Conservation (phyloP, 2,329 filamentous ascomycete genomes). For the Sporothrix brunneoviolacea region DNA sequence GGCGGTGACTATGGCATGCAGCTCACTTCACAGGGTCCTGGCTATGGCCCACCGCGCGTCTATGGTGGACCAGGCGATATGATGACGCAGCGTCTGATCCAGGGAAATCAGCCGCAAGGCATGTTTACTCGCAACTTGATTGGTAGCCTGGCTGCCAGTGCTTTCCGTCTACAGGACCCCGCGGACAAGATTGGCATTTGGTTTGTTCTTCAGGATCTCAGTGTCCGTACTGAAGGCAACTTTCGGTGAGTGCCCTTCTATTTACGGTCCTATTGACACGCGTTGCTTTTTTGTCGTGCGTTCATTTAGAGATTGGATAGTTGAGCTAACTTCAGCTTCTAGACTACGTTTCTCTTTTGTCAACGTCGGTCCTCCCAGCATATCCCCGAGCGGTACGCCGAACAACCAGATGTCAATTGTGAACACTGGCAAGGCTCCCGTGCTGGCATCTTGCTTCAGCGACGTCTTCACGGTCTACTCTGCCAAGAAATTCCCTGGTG, state of each 20-base stretch:
- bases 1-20: slow-evolving; percentile 18
- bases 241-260: slow-evolving; percentile 79
- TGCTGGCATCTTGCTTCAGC: slow-evolving; percentile 80
- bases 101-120: slow-evolving; percentile 55
- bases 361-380: slow-evolving; percentile 59
- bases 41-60: slow-evolving; percentile 27
- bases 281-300: too few relatives aligned
- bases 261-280: too few relatives aligned
- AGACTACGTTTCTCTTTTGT: slow-evolving; percentile 70
- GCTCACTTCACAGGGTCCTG: slow-evolving; percentile 14
- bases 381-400: slow-evolving; percentile 28
- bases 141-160: slow-evolving; percentile 82
- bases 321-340: not conserved
- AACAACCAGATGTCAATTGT: slow-evolving; percentile 44
- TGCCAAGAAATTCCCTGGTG: slow-evolving; percentile 96
- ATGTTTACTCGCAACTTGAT: slow-evolving; percentile 97
- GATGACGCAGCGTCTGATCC: slow-evolving; percentile 28
- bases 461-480: slow-evolving; percentile 90
- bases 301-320: too few relatives aligned
- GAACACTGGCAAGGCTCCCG: slow-evolving; percentile 69
- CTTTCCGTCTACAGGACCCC: slow-evolving; percentile 73
- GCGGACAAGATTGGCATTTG: slow-evolving; percentile 81
- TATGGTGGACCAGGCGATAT: slow-evolving; percentile 27
- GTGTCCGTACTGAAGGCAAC: slow-evolving; percentile 82
- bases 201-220: slow-evolving; percentile 95